Percentiles rank a stretch among this genome's conserved stretches.
phyloP scores from a whole-genome alignment of 2,329 filamentous ascomycete species.

The Sporothrix pallida region DNA sequence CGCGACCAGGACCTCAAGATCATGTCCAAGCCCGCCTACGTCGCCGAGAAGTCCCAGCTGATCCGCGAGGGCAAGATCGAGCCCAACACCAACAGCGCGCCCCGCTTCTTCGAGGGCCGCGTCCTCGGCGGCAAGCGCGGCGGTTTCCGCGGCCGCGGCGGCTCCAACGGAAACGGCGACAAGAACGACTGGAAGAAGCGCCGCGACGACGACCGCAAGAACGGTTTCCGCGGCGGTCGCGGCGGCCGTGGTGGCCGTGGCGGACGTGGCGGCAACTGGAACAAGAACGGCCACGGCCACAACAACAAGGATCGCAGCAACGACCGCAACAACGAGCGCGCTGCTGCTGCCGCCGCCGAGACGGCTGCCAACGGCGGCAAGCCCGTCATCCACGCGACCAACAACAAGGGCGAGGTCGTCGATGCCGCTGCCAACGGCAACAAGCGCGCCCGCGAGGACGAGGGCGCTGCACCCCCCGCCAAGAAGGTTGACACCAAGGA shows the following conservation, averaged over 20 bases:
- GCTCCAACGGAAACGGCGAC: slow-evolving; percentile 49
- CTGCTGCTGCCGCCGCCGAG: background rate
- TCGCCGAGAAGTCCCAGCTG: slow-evolving; percentile 74
- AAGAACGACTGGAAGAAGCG: slow-evolving; percentile 68
- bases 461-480: slow-evolving; percentile 52
- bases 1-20: slow-evolving; percentile 79
- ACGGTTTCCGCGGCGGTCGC: slow-evolving; percentile 58
- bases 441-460: slow-evolving; percentile 63
- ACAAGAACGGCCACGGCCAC: slow-evolving; percentile 39
- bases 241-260: slow-evolving; percentile 49
- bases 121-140: slow-evolving; percentile 50
- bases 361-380: slow-evolving; percentile 41
- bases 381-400: slow-evolving; percentile 55
- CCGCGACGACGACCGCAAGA: slow-evolving; percentile 65
- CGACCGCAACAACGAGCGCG: slow-evolving; percentile 44
- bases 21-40: slow-evolving; percentile 88
- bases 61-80: slow-evolving; percentile 74
- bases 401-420: slow-evolving; percentile 44
- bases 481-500: slow-evolving; percentile 67
- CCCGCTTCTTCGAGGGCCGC: slow-evolving; percentile 57
- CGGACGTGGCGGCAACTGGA: slow-evolving; percentile 44
- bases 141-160: slow-evolving; percentile 46
- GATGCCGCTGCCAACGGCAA: slow-evolving; percentile 48
- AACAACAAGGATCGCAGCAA: slow-evolving; percentile 41
- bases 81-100: slow-evolving; percentile 56